Evolutionary conservation across 2,329 filamentous ascomycete species (phyloP), one percentile per base, ranked within the genome.

Genomic region (Ophiostoma angusticollis): DNA sequence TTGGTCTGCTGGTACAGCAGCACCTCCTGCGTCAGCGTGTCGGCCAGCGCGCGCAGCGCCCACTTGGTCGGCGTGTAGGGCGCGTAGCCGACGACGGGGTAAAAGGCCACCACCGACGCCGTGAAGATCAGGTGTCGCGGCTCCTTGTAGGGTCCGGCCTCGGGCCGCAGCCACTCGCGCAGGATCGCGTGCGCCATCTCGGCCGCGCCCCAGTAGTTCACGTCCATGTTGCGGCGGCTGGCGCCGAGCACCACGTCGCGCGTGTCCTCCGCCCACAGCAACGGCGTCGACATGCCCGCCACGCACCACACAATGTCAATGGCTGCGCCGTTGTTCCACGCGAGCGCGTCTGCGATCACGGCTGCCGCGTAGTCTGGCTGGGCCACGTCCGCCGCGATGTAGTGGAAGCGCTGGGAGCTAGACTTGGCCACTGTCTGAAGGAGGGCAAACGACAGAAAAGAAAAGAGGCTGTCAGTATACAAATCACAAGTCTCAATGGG

Each of bases 301-400:
- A 86, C 72, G 55, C 84, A 87, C 86, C 91, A 96, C 24, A 96
- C 82, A 41, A 95, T 70, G 55, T 96, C 89, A 0, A 84, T 84
- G 21, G 78, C 58, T 18, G 64, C 57, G 39, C 73, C 77, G 47
- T 77, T 63, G 62, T 95, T 95, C 86, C 86, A 94, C 17, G 65
- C 59, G 2, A 73, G 81, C 33, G 79, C 79, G 57, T 93, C 77
- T 27, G 67, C 64, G 37, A 96, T 62, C 28, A 94, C 66, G 29
- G 74, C 65, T 3, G 65, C 64, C 36, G 84, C 84, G 53, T 87
- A 87, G 42, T 73, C 65, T 37, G 77, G 64, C 40, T 71, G 63
- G 12, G 80, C 78, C 24, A 95, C 75, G 58, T 98, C 89, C 47
- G 85, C 86, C 47, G 78, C 74, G 55, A 96, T 82, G 60, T 75